Evolutionary conservation across 2,329 filamentous ascomycete genomes (phyloP), one percentile per base, ranked within the genome.

Genomic region (Penicillium concentricum): DNA sequence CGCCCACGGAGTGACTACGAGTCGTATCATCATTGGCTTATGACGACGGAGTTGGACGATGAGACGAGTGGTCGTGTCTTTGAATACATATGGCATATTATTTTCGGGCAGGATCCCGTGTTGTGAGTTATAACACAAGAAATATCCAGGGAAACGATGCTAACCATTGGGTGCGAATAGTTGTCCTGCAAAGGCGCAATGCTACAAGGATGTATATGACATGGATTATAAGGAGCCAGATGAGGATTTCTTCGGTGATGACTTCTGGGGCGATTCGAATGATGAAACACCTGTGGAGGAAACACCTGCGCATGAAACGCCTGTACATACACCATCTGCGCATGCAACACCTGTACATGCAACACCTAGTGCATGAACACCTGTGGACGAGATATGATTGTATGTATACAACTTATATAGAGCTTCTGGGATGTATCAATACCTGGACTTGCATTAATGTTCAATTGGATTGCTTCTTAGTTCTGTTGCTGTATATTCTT

Each of bases 51-150:
- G 5, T 67, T 86, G 43, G 75, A 78, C 8, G 84, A 87, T 64
- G 78, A 78, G 20, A 69, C 82, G 30, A 84, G 80, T 50, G 85
- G 84, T 3, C 74, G 85, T 28, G 78, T 87, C 2, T 79, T 87
- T 66, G 86, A 88, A 66, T 87, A 86, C 64, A 71, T 84, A 30
- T 88, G 86, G 85, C 86, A 88, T 68, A 80, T 84, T 69, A 76
- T 79, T 67, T 82, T 77, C 56, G 73, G 74, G 35, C 68, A 72
- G 64, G 70, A 73, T 43, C 61, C 74, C 38, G 69, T 78, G n/a
- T 69, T 71, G 74, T 77, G 60, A 67, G 73, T 69, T 52, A n/a
- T 22, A 46, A 34, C 5, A n/a, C 8, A 16, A 30, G 4, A 12
- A 20, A n/a, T 13, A 15, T 24, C 15, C 35, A 26, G n/a, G 7